Conservation (phyloP, 345 rosid genomes). For the Clarkia xantiana region DNA sequence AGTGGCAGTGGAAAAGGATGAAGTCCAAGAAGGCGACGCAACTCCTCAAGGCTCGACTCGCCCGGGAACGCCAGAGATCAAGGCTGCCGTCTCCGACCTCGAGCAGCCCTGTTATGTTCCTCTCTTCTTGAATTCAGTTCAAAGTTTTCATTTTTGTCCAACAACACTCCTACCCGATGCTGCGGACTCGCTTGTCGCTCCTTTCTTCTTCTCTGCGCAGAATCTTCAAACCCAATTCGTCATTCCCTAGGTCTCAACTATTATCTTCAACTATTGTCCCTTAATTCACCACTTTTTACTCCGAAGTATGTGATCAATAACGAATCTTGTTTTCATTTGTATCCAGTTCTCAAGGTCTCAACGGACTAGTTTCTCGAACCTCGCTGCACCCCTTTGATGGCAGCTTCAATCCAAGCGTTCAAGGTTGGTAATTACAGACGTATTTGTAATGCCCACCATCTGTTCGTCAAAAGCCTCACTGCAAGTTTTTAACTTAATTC, state of each 20-base stretch:
- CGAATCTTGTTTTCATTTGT: neutral
- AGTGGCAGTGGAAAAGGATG: too few species aligned
- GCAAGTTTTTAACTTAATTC: too few species aligned
- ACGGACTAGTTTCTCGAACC: neutral
- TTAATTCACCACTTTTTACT: neutral
- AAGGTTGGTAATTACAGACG: conserved; percentile 9
- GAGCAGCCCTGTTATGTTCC: too few species aligned
- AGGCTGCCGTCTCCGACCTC: too few species aligned
- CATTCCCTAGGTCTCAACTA: neutral
- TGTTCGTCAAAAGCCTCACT: too few species aligned
- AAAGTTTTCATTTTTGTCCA: too few species aligned
- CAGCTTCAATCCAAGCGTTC: conserved; percentile 10
- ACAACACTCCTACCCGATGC: neutral
- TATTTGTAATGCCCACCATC: too few species aligned
- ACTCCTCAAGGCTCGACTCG: too few species aligned
- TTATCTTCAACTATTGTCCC: neutral
- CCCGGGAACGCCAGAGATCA: too few species aligned
- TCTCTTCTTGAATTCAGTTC: too few species aligned
- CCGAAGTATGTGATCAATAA: too few species aligned
- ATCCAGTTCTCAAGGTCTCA: conserved; percentile 9
- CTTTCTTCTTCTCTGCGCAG: conserved; percentile 2
- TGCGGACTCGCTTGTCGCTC: neutral
- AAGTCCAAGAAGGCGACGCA: too few species aligned
- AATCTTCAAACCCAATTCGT: neutral
- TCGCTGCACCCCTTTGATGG: conserved; percentile 1